Evolutionary conservation across 176 grass and related monocot species (phyloP).

Genomic region (Lolium multiflorum): DNA sequence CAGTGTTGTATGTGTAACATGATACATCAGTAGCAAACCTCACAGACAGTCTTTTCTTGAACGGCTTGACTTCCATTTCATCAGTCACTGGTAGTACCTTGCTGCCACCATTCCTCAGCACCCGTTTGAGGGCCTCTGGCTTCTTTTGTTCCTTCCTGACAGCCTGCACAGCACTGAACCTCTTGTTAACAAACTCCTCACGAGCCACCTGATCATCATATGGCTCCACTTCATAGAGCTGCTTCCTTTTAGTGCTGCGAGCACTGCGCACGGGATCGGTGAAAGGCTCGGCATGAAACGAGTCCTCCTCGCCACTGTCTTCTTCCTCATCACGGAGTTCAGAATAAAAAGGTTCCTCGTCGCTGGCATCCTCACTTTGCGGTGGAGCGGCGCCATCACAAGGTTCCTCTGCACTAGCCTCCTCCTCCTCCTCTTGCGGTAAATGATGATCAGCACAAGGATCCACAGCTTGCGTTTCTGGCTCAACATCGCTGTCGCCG

Average conservation of each 20-base stretch:
- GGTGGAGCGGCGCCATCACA: not conserved
- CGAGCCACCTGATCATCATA: constrained; percentile 15
- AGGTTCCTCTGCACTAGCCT: constrained; percentile 19
- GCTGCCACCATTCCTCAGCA: not conserved
- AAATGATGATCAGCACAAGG: constrained; percentile 16
- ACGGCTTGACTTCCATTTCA: constrained; percentile 22
- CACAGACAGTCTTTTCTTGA: constrained; percentile 51
- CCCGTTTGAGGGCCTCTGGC: constrained; percentile 28
- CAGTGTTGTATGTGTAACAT: constrained; percentile 36
- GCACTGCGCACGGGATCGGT: not conserved
- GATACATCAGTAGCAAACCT: constrained; percentile 51
- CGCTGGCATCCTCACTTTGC: constrained; percentile 24
- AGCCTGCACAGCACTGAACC: constrained; percentile 8
- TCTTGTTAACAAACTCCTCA: constrained; percentile 13
- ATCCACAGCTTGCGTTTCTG: constrained; percentile 26
- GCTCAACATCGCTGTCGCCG: not conserved
- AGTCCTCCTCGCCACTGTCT: not conserved
- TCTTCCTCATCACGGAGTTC: constrained; percentile 34
- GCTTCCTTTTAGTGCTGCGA: constrained; percentile 13
- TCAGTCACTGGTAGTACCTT: not conserved
- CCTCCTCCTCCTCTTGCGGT: constrained; percentile 33
- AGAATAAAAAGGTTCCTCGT: constrained; percentile 40
- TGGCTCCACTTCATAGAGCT: constrained; percentile 7
- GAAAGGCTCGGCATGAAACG: constrained; percentile 20
- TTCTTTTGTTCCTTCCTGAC: constrained; percentile 25